Percentiles rank a stretch among this genome's conserved stretches.
Conservation (phyloP, 441 rosid species). For the Pelargonium cotyledonis region DNA sequence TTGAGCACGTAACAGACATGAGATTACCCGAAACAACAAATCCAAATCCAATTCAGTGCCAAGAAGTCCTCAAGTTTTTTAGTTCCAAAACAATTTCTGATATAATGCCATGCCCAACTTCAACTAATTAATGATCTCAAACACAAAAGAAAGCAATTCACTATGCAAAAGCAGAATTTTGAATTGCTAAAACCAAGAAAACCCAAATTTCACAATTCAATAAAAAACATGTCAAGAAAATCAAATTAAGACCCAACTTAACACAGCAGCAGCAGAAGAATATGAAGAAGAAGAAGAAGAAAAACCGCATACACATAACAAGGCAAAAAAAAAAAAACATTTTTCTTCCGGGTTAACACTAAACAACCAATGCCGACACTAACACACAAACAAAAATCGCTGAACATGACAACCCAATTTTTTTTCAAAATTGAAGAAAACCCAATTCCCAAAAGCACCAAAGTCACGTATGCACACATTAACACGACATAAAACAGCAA, state of each 20-base stretch:
- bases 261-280: not conserved
- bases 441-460: constrained; percentile 3
- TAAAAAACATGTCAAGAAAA: not conserved
- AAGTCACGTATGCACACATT: not conserved
- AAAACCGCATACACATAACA: not conserved
- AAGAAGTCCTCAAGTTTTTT: not conserved
- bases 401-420: not conserved
- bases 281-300: too few species aligned
- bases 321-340: not conserved
- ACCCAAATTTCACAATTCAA: not conserved
- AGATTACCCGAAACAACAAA: not conserved
- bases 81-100: too few species aligned
- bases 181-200: not conserved
- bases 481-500: not conserved
- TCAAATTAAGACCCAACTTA: not conserved
- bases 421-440: not conserved
- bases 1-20: not conserved
- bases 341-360: not conserved
- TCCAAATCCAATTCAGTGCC: not conserved
- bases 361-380: not conserved
- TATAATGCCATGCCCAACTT: not conserved
- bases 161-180: not conserved
- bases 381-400: constrained; percentile 1
- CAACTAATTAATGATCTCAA: not conserved
- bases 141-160: not conserved